Percentiles rank a stretch among this genome's conserved stretches.
phyloP scores from a whole-genome alignment of 768 basidiomycete genomes.

The Chiua virens region DNA sequence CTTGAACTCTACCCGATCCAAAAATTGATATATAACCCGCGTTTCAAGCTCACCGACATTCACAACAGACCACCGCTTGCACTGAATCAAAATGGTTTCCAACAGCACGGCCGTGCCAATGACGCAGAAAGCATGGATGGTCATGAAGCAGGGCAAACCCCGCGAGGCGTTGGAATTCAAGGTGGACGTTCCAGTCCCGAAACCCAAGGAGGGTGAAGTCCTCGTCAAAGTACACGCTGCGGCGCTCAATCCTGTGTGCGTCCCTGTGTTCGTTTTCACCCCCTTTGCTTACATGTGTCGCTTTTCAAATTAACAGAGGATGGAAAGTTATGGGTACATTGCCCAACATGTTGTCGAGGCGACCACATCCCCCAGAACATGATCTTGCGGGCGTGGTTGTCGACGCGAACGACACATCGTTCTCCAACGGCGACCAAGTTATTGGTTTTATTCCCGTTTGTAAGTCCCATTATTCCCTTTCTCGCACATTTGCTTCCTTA shows the following conservation, averaged over 20 bases:
- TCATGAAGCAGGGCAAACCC: slow-evolving; percentile 31
- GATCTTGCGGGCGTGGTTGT: slow-evolving; percentile 68
- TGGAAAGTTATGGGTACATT: slow-evolving; percentile 54
- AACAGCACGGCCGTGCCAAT: slow-evolving; percentile 10
- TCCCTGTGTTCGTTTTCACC: neutral
- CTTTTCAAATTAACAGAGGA: slow-evolving; percentile 41
- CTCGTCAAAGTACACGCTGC: slow-evolving; percentile 53
- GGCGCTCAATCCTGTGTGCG: slow-evolving; percentile 70
- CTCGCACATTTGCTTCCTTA: neutral
- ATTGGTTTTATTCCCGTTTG: slow-evolving; percentile 52
- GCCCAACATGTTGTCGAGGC: slow-evolving; percentile 46
- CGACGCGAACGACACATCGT: slow-evolving; percentile 50
- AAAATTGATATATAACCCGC: too few species aligned
- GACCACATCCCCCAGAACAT: slow-evolving; percentile 55
- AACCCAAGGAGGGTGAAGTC: slow-evolving; percentile 41
- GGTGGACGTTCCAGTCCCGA: slow-evolving; percentile 31
- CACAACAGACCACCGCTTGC: too few species aligned
- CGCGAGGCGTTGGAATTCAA: slow-evolving; percentile 28
- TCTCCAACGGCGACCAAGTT: slow-evolving; percentile 60
- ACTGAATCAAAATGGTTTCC: slow-evolving; percentile 16
- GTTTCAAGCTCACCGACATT: too few species aligned
- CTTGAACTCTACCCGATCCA: too few species aligned
- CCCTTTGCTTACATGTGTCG: neutral
- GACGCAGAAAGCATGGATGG: slow-evolving; percentile 33
- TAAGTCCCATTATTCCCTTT: slow-evolving; percentile 14